Evolutionary conservation across 257 asterid genomes (phyloP).

Genomic region (Solanum acaule): DNA sequence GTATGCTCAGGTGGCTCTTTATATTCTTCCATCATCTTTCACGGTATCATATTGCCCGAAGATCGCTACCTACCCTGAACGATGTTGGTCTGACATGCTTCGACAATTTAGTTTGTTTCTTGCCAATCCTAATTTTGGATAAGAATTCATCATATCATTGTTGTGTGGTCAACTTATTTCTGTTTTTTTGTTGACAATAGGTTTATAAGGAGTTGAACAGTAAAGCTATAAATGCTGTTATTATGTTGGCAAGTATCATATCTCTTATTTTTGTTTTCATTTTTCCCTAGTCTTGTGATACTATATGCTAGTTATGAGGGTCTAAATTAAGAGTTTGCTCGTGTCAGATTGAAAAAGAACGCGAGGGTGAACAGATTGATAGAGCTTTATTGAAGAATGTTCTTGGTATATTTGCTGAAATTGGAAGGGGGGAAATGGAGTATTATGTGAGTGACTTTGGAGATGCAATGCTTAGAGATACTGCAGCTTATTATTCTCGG

Average conservation of each 20-base stretch:
- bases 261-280: background rate
- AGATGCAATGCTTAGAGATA: constrained; percentile 23
- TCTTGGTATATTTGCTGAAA: constrained; percentile 30
- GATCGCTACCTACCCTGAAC: constrained; percentile 16
- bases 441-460: constrained; percentile 29
- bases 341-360: constrained; percentile 33
- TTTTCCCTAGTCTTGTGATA: background rate
- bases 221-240: constrained; percentile 37
- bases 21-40: background rate
- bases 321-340: background rate
- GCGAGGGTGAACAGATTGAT: constrained; percentile 25
- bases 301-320: background rate
- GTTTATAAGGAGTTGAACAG: constrained; percentile 23
- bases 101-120: constrained; percentile 17
- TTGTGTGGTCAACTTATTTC: background rate
- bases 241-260: constrained; percentile 19
- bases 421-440: constrained; percentile 23
- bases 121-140: background rate
- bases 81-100: constrained; percentile 34
- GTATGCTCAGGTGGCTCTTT: constrained; percentile 10
- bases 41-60: background rate
- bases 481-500: constrained; percentile 39
- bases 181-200: constrained; percentile 10
- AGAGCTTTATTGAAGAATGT: constrained; percentile 37
- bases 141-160: background rate